Evolutionary conservation across 352 stramenopile species (phyloP).

Genomic region (Phytophthora tentaculata): DNA sequence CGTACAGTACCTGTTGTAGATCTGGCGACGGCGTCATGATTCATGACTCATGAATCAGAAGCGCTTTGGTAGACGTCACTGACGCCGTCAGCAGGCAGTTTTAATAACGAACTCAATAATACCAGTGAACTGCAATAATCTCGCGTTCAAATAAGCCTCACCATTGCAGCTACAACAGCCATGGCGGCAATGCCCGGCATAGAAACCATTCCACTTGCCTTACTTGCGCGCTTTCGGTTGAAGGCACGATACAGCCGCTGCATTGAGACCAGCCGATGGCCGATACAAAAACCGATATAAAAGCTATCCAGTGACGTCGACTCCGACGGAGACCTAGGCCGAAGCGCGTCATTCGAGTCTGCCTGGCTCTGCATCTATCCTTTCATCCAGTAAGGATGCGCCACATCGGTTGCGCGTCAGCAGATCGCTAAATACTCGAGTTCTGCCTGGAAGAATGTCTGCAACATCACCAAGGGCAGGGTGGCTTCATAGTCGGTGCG

Average conservation of each 20-base stretch:
- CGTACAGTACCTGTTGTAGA: not conserved
- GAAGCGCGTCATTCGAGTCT: slow-evolving; percentile 36
- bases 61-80: not conserved
- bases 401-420: slow-evolving; percentile 32
- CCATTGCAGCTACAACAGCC: not conserved
- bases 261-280: slow-evolving; percentile 12
- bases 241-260: not conserved
- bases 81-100: too few species aligned
- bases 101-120: too few species aligned
- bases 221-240: slow-evolving; percentile 15
- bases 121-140: too few species aligned
- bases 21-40: not conserved
- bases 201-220: slow-evolving; percentile 5
- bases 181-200: not conserved
- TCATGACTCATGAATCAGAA: slow-evolving; percentile 1
- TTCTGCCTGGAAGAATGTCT: slow-evolving; percentile 13
- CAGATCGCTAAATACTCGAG: slow-evolving; percentile 26
- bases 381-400: slow-evolving; percentile 16
- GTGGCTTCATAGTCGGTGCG: slow-evolving; percentile 28
- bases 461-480: slow-evolving; percentile 1
- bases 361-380: slow-evolving; percentile 8
- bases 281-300: slow-evolving; percentile 3
- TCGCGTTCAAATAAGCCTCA: not conserved
- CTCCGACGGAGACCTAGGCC: not conserved
- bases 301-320: slow-evolving; percentile 33